Evolutionary conservation across 139 green algal genomes (phyloP), one percentile per base, ranked within the genome.

Genomic region (Chlamydomonas urium): DNA sequence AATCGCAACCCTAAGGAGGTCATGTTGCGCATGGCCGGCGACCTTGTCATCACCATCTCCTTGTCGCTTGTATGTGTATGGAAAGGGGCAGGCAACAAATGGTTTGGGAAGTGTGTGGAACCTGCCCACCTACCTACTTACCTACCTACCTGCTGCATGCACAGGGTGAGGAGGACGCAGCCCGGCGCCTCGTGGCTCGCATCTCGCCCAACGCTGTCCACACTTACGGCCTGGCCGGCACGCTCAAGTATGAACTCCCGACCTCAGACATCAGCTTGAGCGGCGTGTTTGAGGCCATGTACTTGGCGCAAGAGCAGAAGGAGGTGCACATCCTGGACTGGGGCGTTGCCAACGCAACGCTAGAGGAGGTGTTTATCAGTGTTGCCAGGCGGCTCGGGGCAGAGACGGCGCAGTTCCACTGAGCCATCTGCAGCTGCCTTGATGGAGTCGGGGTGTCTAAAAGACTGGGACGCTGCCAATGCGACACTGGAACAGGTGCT

Each of bases 361-460:
- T 97, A 59, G 93, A 98, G 75, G 93, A 98, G 66, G 92, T 97
- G n/a, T 97, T 85, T 73, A 85, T 85, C 65, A 79, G 77, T 37
- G 82, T 85, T 70, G 82, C 82, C 0, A 61, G 81, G 4, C 21
- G n/a, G n/a, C n/a, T n/a, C n/a, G n/a, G n/a, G n/a, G n/a, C n/a
- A n/a, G n/a, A n/a, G n/a, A n/a, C n/a, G n/a, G n/a, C n/a, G n/a
- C n/a, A n/a, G n/a, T n/a, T n/a, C n/a, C n/a, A n/a, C n/a, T n/a
- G n/a, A n/a, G n/a, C n/a, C n/a, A n/a, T n/a, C n/a, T n/a, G n/a
- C n/a, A n/a, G n/a, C n/a, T n/a, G n/a, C n/a, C n/a, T n/a, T n/a
- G n/a, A n/a, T n/a, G n/a, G n/a, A n/a, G n/a, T n/a, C n/a, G n/a
- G n/a, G n/a, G n/a, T n/a, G n/a, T n/a, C n/a, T n/a, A n/a, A n/a